Conservation (phyloP, 805 yeast species). For the Saturnispora sekii region DNA sequence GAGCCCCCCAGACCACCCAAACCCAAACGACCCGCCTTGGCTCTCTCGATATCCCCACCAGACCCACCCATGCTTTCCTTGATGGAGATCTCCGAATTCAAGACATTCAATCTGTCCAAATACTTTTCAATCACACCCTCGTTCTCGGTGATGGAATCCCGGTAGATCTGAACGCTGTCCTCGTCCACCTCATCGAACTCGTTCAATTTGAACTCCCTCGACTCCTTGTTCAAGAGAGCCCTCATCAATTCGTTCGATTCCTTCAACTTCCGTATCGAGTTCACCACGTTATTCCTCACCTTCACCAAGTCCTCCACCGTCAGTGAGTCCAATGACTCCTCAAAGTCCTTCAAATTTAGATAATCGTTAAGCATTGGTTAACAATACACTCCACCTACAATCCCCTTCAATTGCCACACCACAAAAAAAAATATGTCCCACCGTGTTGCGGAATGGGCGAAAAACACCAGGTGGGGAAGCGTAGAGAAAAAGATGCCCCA, state of each 20-base stretch:
- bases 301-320: slow-evolving; percentile 34
- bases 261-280: slow-evolving; percentile 37
- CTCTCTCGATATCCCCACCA: background rate
- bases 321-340: slow-evolving; percentile 25
- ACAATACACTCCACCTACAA: no score
- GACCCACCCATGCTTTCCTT: no score
- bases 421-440: no score
- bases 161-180: background rate
- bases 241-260: slow-evolving; percentile 43
- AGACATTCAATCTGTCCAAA: background rate
- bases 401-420: no score
- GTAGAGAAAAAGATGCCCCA: no score
- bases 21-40: background rate
- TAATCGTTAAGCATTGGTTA: no score
- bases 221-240: slow-evolving; percentile 8
- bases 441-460: background rate
- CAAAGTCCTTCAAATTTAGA: slow-evolving; percentile 22
- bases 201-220: background rate
- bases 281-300: slow-evolving; percentile 27
- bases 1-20: background rate
- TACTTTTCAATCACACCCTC: background rate
- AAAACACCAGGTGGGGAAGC: background rate
- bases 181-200: background rate
- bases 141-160: background rate
- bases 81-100: background rate